These are phyloP conservation scores for Arabidopsis hybrid DNA, from an alignment of 441 rosid species.

Conservation along the genomic window DNA sequence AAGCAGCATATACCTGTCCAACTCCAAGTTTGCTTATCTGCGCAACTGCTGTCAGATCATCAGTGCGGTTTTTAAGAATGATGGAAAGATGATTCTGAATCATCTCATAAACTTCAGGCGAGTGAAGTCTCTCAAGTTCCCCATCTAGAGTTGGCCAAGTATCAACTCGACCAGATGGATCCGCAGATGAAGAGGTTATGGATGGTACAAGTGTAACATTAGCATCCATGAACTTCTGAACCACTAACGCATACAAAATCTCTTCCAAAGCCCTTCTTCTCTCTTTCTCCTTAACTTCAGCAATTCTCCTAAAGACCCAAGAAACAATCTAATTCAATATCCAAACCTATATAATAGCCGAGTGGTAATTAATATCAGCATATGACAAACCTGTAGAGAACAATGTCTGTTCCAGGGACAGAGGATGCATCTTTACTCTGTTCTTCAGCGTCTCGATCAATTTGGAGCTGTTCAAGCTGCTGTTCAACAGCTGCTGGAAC, in stretches of 20 bases:
- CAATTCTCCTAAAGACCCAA: constrained; percentile 71
- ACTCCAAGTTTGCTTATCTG: constrained; percentile 86
- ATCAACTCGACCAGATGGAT: constrained; percentile 65
- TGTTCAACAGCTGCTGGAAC: constrained; percentile 95
- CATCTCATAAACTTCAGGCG: constrained; percentile 91
- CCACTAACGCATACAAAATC: constrained; percentile 87
- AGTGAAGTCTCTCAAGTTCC: constrained; percentile 76
- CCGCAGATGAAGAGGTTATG: constrained; percentile 52
- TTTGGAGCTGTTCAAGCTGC: constrained; percentile 92
- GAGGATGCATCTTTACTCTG: constrained; percentile 56
- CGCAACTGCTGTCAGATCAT: constrained; percentile 63
- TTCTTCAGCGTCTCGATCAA: constrained; percentile 72
- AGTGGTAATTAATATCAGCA: background rate
- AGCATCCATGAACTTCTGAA: constrained; percentile 93
- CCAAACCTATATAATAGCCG: background rate
- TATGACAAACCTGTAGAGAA: constrained; percentile 72
- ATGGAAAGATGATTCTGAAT: constrained; percentile 90
- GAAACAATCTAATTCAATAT: constrained; percentile 4
- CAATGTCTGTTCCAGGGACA: constrained; percentile 72
- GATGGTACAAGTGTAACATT: constrained; percentile 79
- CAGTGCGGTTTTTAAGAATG: constrained; percentile 70
- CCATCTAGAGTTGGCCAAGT: constrained; percentile 68
- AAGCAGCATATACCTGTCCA: constrained; percentile 97
- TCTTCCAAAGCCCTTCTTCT: constrained; percentile 81
- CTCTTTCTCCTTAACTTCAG: constrained; percentile 90